phyloP scores from a whole-genome alignment of 495 filamentous ascomycete species.

The Aspergillus hancockii region DNA sequence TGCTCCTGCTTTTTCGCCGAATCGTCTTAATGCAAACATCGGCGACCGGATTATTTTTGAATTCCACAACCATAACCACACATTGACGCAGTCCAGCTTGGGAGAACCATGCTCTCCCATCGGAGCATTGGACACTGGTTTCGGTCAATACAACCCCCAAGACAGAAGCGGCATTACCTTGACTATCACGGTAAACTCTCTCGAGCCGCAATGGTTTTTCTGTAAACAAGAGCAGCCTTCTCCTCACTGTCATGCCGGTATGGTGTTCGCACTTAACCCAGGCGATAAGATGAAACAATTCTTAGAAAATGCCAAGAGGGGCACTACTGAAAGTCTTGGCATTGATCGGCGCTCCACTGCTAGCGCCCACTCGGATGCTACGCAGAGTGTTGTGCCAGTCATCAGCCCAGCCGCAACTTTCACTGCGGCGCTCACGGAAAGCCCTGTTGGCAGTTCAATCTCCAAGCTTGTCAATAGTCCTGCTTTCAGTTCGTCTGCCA shows the following conservation, averaged over 20 bases:
- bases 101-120: slow-evolving; percentile 4
- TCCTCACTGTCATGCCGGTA: slow-evolving; percentile 13
- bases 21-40: slow-evolving; percentile 11
- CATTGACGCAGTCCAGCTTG: slow-evolving; percentile 9
- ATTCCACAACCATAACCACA: slow-evolving; percentile 9
- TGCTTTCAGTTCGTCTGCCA: too few relatives aligned
- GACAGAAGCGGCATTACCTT: background rate
- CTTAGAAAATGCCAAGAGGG: slow-evolving; percentile 3
- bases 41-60: slow-evolving; percentile 10
- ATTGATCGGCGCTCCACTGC: too few relatives aligned
- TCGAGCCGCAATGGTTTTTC: slow-evolving; percentile 13
- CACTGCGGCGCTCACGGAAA: background rate
- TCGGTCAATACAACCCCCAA: slow-evolving; percentile 9
- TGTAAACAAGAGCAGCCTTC: slow-evolving; percentile 8
- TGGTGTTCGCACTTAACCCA: slow-evolving; percentile 14
- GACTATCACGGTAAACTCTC: slow-evolving; percentile 7
- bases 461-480: background rate
- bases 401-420: too few relatives aligned
- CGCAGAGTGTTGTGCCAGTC: too few relatives aligned
- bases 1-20: slow-evolving; percentile 4
- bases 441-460: background rate
- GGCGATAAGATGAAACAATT: slow-evolving; percentile 10
- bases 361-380: too few relatives aligned
- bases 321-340: too few relatives aligned
- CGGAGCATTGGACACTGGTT: slow-evolving; percentile 3